Evolutionary conservation across 2,329 filamentous ascomycete genomes (phyloP), one percentile per base, ranked within the genome.

Genomic region (Sarocladium strictum): DNA sequence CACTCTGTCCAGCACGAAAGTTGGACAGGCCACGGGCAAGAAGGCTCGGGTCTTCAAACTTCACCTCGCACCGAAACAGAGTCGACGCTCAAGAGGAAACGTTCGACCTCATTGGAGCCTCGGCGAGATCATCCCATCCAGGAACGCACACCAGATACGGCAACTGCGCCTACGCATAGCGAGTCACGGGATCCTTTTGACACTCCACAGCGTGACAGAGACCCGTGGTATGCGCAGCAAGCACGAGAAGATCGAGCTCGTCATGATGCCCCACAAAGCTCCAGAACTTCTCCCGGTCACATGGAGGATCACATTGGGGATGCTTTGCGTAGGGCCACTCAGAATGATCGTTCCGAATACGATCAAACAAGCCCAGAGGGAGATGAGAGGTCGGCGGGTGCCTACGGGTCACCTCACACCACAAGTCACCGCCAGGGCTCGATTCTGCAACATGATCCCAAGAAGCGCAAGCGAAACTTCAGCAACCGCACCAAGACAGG

Each of bases 401-500:
- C 67, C n/a, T 67, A 67, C 15, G 61, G 73, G 47, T 82, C 47
- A 5, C 47, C 47, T 21, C 47, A 77, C 60, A 74, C 71, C 2
- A 68, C 75, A 2, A 74, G 79, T 41, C 74, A 76, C 57, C 71
- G 75, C 57, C 73, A 75, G 55, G 76, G 78, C 50, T 70, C 72
- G 0, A 62, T 76, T 27, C 69, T 82, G 33, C 80, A 83, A 63
- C 78, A 79, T 4, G 83, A 86, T 60, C 76, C 80, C 3, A 87
- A 87, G 69, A 87, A 87, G 68, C 74, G 86, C 50, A 89, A 89
- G 70, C 79, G 86, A 37, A 89, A 90, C 65, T 97, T 97, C 65
- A 96, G 90, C 73, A 96, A 97, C 69, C 82, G 93, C 56, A 97
- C 93, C 19, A 97, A 97, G 73, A 97, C 92, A 10, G 91, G 92